Conservation (phyloP, 2,329 filamentous ascomycete genomes). For the Ilyonectria sp. region DNA sequence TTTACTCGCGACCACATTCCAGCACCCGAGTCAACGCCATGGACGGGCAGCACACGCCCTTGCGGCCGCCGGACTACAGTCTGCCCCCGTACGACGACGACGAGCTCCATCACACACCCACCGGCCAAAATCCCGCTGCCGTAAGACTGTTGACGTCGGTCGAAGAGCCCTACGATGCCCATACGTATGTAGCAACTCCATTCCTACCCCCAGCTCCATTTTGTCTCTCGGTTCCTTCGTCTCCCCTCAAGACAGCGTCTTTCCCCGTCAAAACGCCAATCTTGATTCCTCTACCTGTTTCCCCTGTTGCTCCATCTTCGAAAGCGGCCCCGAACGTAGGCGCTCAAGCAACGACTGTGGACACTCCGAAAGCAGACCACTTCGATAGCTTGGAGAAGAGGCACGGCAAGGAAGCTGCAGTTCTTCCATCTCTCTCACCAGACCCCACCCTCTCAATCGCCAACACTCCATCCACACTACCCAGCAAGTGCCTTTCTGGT, state of each 20-base stretch:
- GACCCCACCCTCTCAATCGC: slow-evolving; percentile 27
- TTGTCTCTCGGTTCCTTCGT: slow-evolving; percentile 3
- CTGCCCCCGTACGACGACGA: slow-evolving; percentile 72
- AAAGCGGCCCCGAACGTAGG: slow-evolving; percentile 31
- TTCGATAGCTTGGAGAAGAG: slow-evolving; percentile 26
- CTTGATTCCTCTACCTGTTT: slow-evolving; percentile 33
- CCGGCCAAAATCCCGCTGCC: slow-evolving; percentile 65
- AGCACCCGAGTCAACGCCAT: slow-evolving; percentile 53
- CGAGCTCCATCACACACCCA: slow-evolving; percentile 60
- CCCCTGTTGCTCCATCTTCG: slow-evolving; percentile 20
- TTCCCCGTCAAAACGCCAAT: slow-evolving; percentile 36
- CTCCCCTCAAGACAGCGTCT: slow-evolving; percentile 29
- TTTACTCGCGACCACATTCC: slow-evolving; percentile 49
- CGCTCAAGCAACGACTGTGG: slow-evolving; percentile 13
- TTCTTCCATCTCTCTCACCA: slow-evolving; percentile 30
- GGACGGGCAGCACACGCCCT: slow-evolving; percentile 66
- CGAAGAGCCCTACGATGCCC: slow-evolving; percentile 67
- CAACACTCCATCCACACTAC: slow-evolving; percentile 35
- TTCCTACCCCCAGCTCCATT: slow-evolving; percentile 28
- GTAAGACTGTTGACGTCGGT: slow-evolving; percentile 75
- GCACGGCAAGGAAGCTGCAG: slow-evolving; percentile 18
- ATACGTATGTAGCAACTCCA: slow-evolving; percentile 68
- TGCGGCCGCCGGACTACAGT: slow-evolving; percentile 71
- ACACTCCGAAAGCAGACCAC: slow-evolving; percentile 12
- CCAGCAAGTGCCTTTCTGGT: slow-evolving; percentile 39